Percentiles rank a stretch among this genome's conserved stretches.
Evolutionary conservation across 2,329 filamentous ascomycete species (phyloP).

Genomic region (Alternaria atra): DNA sequence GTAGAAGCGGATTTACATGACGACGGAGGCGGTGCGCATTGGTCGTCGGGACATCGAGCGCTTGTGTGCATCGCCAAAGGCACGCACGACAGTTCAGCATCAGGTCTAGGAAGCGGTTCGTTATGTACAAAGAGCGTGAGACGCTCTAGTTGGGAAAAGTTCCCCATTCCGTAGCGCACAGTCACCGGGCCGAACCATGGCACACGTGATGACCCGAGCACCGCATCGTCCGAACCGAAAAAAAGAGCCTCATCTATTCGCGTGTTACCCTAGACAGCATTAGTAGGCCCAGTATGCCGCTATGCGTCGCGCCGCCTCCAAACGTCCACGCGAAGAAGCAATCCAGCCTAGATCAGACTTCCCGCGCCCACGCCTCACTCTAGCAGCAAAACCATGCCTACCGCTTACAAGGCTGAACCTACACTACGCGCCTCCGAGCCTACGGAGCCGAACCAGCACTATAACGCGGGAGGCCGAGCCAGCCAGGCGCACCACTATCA

Average conservation of each 20-base stretch:
- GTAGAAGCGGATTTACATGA: slow-evolving; percentile 28
- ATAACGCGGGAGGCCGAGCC: slow-evolving; percentile 20
- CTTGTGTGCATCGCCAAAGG: slow-evolving; percentile 54
- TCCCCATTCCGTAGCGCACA: slow-evolving; percentile 16
- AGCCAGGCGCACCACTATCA: slow-evolving; percentile 15
- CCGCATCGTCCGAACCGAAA: slow-evolving; percentile 2
- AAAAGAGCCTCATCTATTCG: slow-evolving; percentile 8
- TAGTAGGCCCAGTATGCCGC: slow-evolving; percentile 13
- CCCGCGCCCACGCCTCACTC: slow-evolving; percentile 16
- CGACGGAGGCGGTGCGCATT: slow-evolving; percentile 32
- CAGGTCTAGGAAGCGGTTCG: slow-evolving; percentile 21
- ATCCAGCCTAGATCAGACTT: slow-evolving; percentile 37
- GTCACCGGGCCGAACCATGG: slow-evolving; percentile 18
- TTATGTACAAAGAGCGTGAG: slow-evolving; percentile 17
- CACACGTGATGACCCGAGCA: slow-evolving; percentile 25
- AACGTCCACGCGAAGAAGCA: slow-evolving; percentile 26
- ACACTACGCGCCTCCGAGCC: slow-evolving; percentile 21
- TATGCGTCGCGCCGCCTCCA: slow-evolving; percentile 24
- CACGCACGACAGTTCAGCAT: slow-evolving; percentile 59
- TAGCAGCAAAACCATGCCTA: slow-evolving; percentile 10
- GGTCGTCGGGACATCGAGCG: slow-evolving; percentile 46
- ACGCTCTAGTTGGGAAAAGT: slow-evolving; percentile 26
- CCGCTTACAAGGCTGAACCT: slow-evolving; percentile 25
- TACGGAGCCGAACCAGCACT: slow-evolving; percentile 24
- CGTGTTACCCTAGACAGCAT: slow-evolving; percentile 13